Evolutionary conservation across 2,329 filamentous ascomycete genomes (phyloP).

Genomic region (Trichoderma endophyticum): DNA sequence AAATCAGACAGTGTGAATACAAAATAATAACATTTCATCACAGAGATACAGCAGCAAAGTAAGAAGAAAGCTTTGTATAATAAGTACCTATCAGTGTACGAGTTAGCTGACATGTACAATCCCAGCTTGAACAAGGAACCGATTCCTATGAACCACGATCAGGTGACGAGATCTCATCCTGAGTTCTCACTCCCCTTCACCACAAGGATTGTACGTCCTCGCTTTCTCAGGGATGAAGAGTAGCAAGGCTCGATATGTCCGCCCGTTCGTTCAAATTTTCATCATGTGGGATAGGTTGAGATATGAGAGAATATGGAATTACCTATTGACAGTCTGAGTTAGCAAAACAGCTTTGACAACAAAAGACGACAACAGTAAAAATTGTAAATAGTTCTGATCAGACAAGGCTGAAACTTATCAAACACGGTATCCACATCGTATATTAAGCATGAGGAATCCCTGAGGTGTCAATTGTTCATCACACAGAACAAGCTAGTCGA

Average conservation of each 20-base stretch:
- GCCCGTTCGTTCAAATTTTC: constrained; percentile 68
- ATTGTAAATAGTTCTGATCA: constrained; percentile 44
- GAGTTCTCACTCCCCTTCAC: constrained; percentile 50
- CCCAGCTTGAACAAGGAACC: constrained; percentile 29
- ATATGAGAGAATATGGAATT: constrained; percentile 24
- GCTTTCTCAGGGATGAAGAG: constrained; percentile 47
- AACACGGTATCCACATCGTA: constrained; percentile 60
- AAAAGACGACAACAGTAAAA: constrained; percentile 25
- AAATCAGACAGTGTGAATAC: constrained; percentile 62
- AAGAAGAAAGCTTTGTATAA: constrained; percentile 25
- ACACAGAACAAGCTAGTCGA: constrained; percentile 39
- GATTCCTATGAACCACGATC: constrained; percentile 42
- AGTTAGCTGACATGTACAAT: constrained; percentile 32
- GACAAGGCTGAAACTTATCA: constrained; percentile 66
- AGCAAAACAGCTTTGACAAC: constrained; percentile 30
- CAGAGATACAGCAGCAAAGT: constrained; percentile 22
- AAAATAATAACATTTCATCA: constrained; percentile 46
- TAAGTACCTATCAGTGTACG: constrained; percentile 35
- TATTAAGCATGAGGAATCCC: constrained; percentile 69
- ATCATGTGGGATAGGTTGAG: constrained; percentile 44
- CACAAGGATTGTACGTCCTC: constrained; percentile 62
- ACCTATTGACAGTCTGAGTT: constrained; percentile 43
- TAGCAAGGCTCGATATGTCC: constrained; percentile 59
- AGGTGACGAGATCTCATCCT: constrained; percentile 67
- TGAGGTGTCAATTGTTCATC: constrained; percentile 62